Percentiles rank a stretch among this genome's conserved stretches.
Evolutionary conservation across 208 protist genomes (phyloP).

Genomic region (Acanthamoeba triangularis): DNA sequence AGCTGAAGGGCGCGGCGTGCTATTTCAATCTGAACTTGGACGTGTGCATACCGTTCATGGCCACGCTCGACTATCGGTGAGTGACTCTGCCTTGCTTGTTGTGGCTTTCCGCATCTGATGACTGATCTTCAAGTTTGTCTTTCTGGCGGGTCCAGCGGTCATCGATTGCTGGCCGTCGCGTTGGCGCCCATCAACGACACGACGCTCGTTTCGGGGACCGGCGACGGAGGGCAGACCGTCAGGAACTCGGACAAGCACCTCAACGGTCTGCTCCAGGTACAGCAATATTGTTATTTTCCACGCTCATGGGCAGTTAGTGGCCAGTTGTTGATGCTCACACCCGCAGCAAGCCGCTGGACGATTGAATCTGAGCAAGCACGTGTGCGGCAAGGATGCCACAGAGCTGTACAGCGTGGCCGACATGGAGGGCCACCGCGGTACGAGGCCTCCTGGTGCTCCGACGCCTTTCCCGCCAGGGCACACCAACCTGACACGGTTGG

Average conservation of each 20-base stretch:
- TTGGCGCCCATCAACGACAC: constrained; percentile 79
- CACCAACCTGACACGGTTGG: background rate
- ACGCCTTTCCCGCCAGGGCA: no score
- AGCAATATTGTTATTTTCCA: no score
- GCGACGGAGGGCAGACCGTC: constrained; percentile 75
- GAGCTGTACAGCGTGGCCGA: background rate
- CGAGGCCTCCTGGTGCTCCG: background rate
- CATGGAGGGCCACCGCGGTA: constrained; percentile 23
- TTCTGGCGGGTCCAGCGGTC: background rate
- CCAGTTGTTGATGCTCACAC: no score
- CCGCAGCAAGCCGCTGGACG: background rate
- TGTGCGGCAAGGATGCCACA: background rate
- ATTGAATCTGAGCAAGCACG: constrained; percentile 79
- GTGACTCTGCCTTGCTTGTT: background rate
- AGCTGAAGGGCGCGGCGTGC: constrained; percentile 80
- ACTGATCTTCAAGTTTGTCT: background rate
- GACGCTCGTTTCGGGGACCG: constrained; percentile 78
- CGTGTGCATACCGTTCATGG: constrained; percentile 82
- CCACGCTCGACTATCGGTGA: constrained; percentile 72
- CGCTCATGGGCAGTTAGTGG: no score
- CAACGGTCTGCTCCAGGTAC: background rate
- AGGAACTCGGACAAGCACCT: background rate
- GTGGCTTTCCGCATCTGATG: background rate
- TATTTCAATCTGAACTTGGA: constrained; percentile 76
- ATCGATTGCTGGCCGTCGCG: constrained; percentile 80